phyloP scores from a whole-genome alignment of 2,329 filamentous ascomycete species.

The Amylocarpus encephaloides region DNA sequence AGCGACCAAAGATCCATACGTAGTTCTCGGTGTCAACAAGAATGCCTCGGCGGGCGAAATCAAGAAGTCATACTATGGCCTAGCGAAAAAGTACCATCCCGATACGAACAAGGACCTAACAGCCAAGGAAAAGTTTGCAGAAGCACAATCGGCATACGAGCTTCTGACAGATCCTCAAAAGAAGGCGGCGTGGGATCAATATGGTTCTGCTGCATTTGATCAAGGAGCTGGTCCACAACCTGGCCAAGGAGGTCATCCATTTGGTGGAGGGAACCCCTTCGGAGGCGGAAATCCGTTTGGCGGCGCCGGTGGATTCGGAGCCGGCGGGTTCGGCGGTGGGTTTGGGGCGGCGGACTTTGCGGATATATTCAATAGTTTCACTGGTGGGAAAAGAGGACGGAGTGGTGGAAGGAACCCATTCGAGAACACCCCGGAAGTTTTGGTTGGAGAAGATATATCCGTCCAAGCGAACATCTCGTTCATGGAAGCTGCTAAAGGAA shows the following conservation, averaged over 20 bases:
- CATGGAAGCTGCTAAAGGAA: slow-evolving; percentile 91
- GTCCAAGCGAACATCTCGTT: slow-evolving; percentile 90
- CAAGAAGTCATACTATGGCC: slow-evolving; percentile 96
- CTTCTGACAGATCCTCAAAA: slow-evolving; percentile 89
- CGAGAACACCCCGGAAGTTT: slow-evolving; percentile 55
- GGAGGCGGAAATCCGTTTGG: slow-evolving; percentile 52
- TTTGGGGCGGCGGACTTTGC: slow-evolving; percentile 88
- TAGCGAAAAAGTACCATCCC: slow-evolving; percentile 96
- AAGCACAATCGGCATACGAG: slow-evolving; percentile 92
- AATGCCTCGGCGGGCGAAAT: slow-evolving; percentile 78
- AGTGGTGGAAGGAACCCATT: slow-evolving; percentile 60
- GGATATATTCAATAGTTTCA: slow-evolving; percentile 85
- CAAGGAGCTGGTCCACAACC: slow-evolving; percentile 55
- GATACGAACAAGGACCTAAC: slow-evolving; percentile 93
- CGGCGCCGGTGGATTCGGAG: slow-evolving; percentile 46
- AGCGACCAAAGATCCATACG: slow-evolving; percentile 70
- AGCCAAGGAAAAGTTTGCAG: slow-evolving; percentile 93
- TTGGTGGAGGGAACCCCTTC: slow-evolving; percentile 60
- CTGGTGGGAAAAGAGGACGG: slow-evolving; percentile 41
- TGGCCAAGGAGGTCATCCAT: slow-evolving; percentile 55
- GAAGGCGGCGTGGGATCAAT: slow-evolving; percentile 85
- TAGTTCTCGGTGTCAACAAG: slow-evolving; percentile 76
- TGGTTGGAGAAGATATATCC: slow-evolving; percentile 95
- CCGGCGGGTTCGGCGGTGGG: slow-evolving; percentile 40
- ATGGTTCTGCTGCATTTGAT: slow-evolving; percentile 82